Base-by-base conservation (phyloP, 208 protist species). In the Leishmania arabica region DNA sequence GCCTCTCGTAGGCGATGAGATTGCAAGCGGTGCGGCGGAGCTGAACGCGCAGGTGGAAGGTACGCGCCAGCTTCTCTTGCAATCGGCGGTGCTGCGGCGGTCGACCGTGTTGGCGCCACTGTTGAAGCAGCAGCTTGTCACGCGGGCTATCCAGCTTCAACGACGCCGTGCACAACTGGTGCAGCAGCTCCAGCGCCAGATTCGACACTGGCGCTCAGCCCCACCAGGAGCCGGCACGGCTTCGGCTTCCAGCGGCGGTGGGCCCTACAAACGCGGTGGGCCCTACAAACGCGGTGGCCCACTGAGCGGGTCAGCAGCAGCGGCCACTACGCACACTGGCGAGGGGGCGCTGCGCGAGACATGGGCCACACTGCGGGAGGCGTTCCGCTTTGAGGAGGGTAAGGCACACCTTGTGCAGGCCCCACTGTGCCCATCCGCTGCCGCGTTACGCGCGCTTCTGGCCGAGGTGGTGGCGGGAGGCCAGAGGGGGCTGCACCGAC, bases 111-210 rank as follows among this genome's bases (percentile, higher is more conserved):
- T 87, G 42, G 58, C 74, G 6, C 79, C 84, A 27, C 70, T 81
- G n/a, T 40, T 87, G 56, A 78, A 84, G 42, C 72, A 84, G 42
- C 79, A 88, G 21, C 72, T 90, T 15, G 60, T 91, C 49, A 77
- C 72, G 11, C 78, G 78, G 27, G 88, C 80, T 2, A 42, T 72
- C 19, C 77, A 77, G 24, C 72, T 93, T 68, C 90, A 93, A 60
- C 81, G 84, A 13, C 77, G 74, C 31, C 90, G 90, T 24, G 77
- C 60, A 24, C 71, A 81, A 17, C 56, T 91, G 31, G 78, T 90
- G 45, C 81, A 89, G 76, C 82, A 80, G 42, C 81, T 93, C 13
- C 87, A 86, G 73, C 79, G 72, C 11, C 78, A 81, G 27, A 82
- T 79, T 34, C 73, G 68, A 49, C 47, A 80, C 49, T 75, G 82